Evolutionary conservation across 306 rosid species (phyloP).

Genomic region (Rosa rugosa): DNA sequence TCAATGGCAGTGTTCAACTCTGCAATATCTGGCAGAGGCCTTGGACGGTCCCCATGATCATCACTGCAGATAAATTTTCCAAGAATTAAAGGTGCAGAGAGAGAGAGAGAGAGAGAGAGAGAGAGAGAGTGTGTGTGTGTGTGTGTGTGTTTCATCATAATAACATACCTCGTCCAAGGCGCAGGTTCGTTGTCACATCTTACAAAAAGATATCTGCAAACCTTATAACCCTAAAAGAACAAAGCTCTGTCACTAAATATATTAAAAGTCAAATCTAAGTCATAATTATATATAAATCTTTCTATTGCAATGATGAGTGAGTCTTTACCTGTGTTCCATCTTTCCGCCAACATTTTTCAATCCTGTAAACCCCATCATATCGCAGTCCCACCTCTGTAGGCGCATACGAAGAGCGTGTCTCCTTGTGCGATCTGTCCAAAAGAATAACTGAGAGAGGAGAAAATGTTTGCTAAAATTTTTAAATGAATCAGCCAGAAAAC

Average conservation of each 20-base stretch:
- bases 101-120: too few species aligned
- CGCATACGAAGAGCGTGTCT: slow-evolving; percentile 72
- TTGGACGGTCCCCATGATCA: slow-evolving; percentile 62
- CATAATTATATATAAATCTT: slow-evolving; percentile 16
- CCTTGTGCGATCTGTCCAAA: slow-evolving; percentile 58
- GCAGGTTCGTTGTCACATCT: slow-evolving; percentile 90
- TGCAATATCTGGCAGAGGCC: slow-evolving; percentile 44
- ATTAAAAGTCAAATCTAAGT: slow-evolving; percentile 16
- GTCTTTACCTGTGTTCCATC: slow-evolving; percentile 49
- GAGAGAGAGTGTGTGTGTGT: too few species aligned
- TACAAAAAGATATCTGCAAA: slow-evolving; percentile 72
- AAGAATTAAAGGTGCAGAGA: not conserved
- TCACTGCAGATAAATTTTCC: slow-evolving; percentile 42
- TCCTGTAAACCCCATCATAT: slow-evolving; percentile 69
- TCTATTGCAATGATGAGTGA: not conserved
- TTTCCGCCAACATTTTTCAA: slow-evolving; percentile 83
- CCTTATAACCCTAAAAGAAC: slow-evolving; percentile 52
- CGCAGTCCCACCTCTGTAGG: slow-evolving; percentile 49
- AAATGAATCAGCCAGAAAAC: not conserved
- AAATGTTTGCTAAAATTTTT: not conserved
- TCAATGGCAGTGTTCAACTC: slow-evolving; percentile 57
- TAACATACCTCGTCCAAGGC: slow-evolving; percentile 66
- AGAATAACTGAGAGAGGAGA: not conserved
- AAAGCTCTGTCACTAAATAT: slow-evolving; percentile 16
- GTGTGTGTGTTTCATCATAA: too few species aligned